phyloP scores from a whole-genome alignment of 176 grass and related monocot genomes.

The Ensete ventricosum region DNA sequence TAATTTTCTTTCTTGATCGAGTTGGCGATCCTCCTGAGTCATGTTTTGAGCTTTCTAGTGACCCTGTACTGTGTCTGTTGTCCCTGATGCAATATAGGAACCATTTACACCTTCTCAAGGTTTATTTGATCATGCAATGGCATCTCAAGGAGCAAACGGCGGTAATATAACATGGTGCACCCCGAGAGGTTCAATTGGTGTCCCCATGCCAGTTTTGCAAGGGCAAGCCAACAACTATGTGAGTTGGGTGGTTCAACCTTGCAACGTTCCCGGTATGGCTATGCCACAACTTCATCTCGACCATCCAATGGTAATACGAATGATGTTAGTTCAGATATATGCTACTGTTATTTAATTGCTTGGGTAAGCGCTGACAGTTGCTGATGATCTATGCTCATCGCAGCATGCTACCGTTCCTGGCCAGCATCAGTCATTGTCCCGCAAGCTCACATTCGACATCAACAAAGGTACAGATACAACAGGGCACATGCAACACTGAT shows the following conservation, averaged over 20 bases:
- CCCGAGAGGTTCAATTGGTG: constrained; percentile 9
- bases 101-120: constrained; percentile 25
- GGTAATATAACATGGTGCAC: constrained; percentile 29
- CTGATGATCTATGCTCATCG: neutral
- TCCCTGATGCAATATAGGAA: constrained; percentile 26
- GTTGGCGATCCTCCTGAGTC: neutral
- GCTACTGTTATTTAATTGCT: constrained; percentile 6
- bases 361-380: neutral
- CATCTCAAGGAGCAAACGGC: constrained; percentile 15
- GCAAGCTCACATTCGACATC: constrained; percentile 36
- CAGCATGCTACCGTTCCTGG: constrained; percentile 21
- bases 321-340: neutral
- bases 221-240: constrained; percentile 26
- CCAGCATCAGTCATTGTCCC: constrained; percentile 15
- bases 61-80: neutral
- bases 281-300: constrained; percentile 17
- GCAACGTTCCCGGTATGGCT: constrained; percentile 15
- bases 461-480: constrained; percentile 35
- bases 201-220: constrained; percentile 14
- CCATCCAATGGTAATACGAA: constrained; percentile 20
- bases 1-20: neutral
- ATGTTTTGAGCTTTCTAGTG: neutral
- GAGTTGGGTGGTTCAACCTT: constrained; percentile 31
- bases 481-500: constrained; percentile 3
- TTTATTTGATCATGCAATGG: constrained; percentile 22